Evolutionary conservation across 2,329 filamentous ascomycete species (phyloP).

Genomic region (Whalleya microplaca): DNA sequence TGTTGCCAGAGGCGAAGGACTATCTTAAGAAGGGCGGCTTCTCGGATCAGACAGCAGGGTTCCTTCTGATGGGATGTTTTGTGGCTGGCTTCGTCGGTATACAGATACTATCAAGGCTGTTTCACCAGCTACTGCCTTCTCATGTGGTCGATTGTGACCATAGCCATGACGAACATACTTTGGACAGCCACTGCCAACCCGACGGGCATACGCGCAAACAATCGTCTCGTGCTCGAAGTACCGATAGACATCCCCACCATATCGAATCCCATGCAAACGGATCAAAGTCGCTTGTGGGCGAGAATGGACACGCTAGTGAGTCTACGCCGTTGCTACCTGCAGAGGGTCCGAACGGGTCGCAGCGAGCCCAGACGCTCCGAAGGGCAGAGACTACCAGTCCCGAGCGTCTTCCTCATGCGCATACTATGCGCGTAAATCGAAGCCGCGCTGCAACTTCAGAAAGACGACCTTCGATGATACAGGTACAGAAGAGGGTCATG

Average conservation of each 20-base stretch:
- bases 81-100: constrained; percentile 75
- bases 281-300: constrained; percentile 14
- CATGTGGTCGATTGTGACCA: constrained; percentile 83
- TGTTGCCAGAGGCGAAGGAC: constrained; percentile 83
- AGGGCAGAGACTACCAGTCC: constrained; percentile 33
- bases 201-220: constrained; percentile 27
- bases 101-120: constrained; percentile 70
- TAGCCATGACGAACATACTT: constrained; percentile 61
- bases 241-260: constrained; percentile 22
- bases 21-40: constrained; percentile 75
- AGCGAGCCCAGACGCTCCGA: constrained; percentile 29
- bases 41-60: constrained; percentile 67
- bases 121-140: constrained; percentile 76
- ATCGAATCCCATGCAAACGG: constrained; percentile 12
- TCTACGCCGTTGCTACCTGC: constrained; percentile 52
- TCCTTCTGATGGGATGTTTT: constrained; percentile 72
- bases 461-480: constrained; percentile 57
- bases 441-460: constrained; percentile 38
- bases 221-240: constrained; percentile 31
- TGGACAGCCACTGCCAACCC: constrained; percentile 34
- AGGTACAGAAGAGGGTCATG: constrained; percentile 60
- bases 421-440: constrained; percentile 14
- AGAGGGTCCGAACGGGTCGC: constrained; percentile 31
- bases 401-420: constrained; percentile 23
- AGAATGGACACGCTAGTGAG: constrained; percentile 41